Percentiles rank a stretch among this genome's conserved stretches.
These are phyloP conservation scores for Aspergillus felis DNA, from an alignment of 2,329 filamentous ascomycete genomes.

Conservation along the genomic window DNA sequence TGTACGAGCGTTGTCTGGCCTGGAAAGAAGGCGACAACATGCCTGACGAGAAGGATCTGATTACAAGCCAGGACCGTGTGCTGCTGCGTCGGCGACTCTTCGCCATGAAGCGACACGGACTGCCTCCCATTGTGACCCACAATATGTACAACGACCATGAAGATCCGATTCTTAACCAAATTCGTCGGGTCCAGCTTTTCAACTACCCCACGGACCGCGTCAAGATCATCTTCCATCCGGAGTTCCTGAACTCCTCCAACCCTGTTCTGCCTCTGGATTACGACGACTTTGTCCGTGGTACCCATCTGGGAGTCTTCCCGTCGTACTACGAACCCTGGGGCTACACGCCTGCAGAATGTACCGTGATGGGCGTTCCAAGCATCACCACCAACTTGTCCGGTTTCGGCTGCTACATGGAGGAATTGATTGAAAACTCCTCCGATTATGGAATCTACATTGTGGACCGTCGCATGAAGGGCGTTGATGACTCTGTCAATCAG, in stretches of 20 bases:
- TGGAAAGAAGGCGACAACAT: slow-evolving; percentile 94
- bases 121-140: slow-evolving; percentile 96
- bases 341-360: slow-evolving; percentile 96
- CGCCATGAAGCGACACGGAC: slow-evolving; percentile 87
- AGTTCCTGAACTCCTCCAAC: slow-evolving; percentile 94
- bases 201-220: slow-evolving; percentile 93
- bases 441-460: slow-evolving; percentile 99
- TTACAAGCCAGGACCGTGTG: slow-evolving; percentile 87
- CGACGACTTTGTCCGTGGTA: slow-evolving; percentile 96
- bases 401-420: slow-evolving; percentile 99
- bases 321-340: slow-evolving; percentile 99
- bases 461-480: slow-evolving; percentile 87
- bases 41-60: slow-evolving; percentile 94
- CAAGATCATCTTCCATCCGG: slow-evolving; percentile 96
- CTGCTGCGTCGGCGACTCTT: slow-evolving; percentile 87
- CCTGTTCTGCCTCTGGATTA: slow-evolving; percentile 94
- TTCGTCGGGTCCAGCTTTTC: slow-evolving; percentile 93
- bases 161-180: slow-evolving; percentile 92
- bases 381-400: slow-evolving; percentile 98
- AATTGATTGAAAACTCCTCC: slow-evolving; percentile 93
- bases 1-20: slow-evolving; percentile 89
- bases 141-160: slow-evolving; percentile 96
- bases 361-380: slow-evolving; percentile 97
- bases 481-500: slow-evolving; percentile 97
- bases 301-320: slow-evolving; percentile 89